Base-by-base conservation (phyloP, 495 filamentous ascomycete genomes). In the Monascus purpureus region DNA sequence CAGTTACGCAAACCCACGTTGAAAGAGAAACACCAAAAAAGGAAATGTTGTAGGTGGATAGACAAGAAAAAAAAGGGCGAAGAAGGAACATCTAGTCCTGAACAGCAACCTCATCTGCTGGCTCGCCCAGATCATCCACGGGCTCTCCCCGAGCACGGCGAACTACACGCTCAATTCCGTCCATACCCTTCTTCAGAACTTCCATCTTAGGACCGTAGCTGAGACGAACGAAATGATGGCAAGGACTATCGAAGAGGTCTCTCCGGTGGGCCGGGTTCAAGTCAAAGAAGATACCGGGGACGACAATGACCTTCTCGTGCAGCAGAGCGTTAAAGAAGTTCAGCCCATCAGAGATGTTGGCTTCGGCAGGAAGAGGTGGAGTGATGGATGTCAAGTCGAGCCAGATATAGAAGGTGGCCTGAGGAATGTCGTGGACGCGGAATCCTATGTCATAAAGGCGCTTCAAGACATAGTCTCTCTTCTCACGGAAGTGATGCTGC, bases 281-380 rank as follows among this genome's bases (percentile, higher is more conserved):
- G 45, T 96, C 67, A 35, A 70, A 70, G 59, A 70, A 70, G 50
- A 96, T 95, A 28, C 88, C 88, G 0, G 88, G 86, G 0, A 94
- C 88, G 2, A 94, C 85, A 43, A 94, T 93, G 37, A 90, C 81
- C 65, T 88, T 90, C 67, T 93, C 82, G 41, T 79, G 70, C 24
- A 96, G 56, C 43, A 90, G 87, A 17, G 82, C 82, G 50, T 88
- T 77, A 71, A 96, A 94, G 70, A 96, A 96, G 54, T 92, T 94
- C 47, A 96, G 57, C 2, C 88, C 88, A 52, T 94, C 88, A 33
- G 75, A 76, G 52, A 96, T 90, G 36, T 70, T 74, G 13, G 71
- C 72, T 1, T 39, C 55, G 27, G 30, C 25, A 3, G 56, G 51
- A 29, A 62, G 53, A 3, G 54, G 54, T 6, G 61, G 57, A 22